Evolutionary conservation across 352 stramenopile genomes (phyloP).

Genomic region (Globisporangium iwayamae): DNA sequence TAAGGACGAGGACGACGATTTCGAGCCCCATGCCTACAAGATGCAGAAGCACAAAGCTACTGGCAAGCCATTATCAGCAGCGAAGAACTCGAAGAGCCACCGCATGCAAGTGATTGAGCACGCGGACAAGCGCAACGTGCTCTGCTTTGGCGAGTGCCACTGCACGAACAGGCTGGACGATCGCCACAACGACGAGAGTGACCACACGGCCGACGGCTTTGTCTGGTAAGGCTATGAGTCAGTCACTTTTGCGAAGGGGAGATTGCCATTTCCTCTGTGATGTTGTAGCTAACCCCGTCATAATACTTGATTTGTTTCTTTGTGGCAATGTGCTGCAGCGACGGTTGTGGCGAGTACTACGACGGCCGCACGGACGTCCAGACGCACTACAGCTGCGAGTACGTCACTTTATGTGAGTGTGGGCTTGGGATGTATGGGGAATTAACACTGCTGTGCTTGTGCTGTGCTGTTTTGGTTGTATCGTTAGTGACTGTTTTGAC

Average conservation of each 20-base stretch:
- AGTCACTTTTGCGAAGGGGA: too few species aligned
- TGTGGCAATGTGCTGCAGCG: slow-evolving; percentile 2
- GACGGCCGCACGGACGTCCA: neutral
- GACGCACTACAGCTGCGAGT: slow-evolving; percentile 20
- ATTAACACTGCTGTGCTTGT: neutral
- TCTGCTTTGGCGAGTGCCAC: slow-evolving; percentile 38
- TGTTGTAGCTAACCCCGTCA: neutral
- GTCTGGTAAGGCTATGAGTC: slow-evolving; percentile 11
- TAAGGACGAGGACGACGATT: slow-evolving; percentile 8
- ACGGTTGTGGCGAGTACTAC: slow-evolving; percentile 10
- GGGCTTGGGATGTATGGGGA: neutral
- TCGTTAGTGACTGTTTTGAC: slow-evolving; percentile 31
- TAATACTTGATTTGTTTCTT: too few species aligned
- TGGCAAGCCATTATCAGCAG: neutral
- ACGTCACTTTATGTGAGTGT: neutral
- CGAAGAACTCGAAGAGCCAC: neutral
- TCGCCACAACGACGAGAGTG: slow-evolving; percentile 13
- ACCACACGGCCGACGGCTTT: slow-evolving; percentile 9
- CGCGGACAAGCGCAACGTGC: slow-evolving; percentile 18
- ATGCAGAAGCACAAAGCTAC: slow-evolving; percentile 6
- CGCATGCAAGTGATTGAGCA: slow-evolving; percentile 24
- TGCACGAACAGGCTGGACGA: slow-evolving; percentile 19
- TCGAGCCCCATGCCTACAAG: slow-evolving; percentile 6
- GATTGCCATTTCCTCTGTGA: too few species aligned
- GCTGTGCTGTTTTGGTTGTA: neutral